Evolutionary conservation across 1,284 basidiomycete genomes (phyloP).

Genomic region (Pseudozyma thailandica): DNA sequence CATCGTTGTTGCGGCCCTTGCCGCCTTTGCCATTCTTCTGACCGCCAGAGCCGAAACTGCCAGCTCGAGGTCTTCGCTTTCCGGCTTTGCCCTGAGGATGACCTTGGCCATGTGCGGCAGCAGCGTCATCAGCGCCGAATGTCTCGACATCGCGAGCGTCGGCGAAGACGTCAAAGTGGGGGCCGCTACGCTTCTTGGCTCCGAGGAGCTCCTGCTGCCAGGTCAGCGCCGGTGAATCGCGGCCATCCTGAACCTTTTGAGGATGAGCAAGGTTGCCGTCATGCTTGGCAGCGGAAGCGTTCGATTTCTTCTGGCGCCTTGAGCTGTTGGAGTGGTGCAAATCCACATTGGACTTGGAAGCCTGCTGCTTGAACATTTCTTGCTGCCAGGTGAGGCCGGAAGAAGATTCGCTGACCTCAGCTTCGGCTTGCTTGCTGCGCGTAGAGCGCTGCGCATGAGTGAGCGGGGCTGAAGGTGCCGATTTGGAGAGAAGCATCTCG

Average conservation of each 20-base stretch:
- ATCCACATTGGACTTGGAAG: slow-evolving; percentile 25
- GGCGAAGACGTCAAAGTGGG: slow-evolving; percentile 58
- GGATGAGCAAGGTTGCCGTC: slow-evolving; percentile 47
- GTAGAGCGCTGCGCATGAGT: slow-evolving; percentile 16
- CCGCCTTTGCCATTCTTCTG: slow-evolving; percentile 26
- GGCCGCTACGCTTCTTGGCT: slow-evolving; percentile 48
- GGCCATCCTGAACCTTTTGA: slow-evolving; percentile 40
- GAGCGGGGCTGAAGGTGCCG: slow-evolving; percentile 34
- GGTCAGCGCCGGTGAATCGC: slow-evolving; percentile 48
- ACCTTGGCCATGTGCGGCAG: slow-evolving; percentile 7
- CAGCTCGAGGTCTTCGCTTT: slow-evolving; percentile 36
- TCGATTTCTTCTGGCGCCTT: slow-evolving; percentile 18
- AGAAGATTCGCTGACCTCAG: slow-evolving; percentile 7
- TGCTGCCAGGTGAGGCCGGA: slow-evolving; percentile 57
- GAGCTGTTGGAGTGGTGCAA: slow-evolving; percentile 23
- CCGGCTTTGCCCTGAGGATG: slow-evolving; percentile 19
- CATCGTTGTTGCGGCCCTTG: slow-evolving; percentile 34
- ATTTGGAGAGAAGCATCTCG: slow-evolving; percentile 46
- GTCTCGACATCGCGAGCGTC: slow-evolving; percentile 56
- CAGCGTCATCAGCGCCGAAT: slow-evolving; percentile 40
- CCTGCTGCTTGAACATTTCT: slow-evolving; percentile 42
- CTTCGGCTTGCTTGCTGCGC: slow-evolving; percentile 14
- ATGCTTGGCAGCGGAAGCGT: slow-evolving; percentile 24
- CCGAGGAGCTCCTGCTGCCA: slow-evolving; percentile 59
- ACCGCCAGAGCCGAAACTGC: slow-evolving; percentile 41